These are phyloP conservation scores for Beauveria sp. DNA, from an alignment of 2,329 filamentous ascomycete genomes.

Conservation along the genomic window DNA sequence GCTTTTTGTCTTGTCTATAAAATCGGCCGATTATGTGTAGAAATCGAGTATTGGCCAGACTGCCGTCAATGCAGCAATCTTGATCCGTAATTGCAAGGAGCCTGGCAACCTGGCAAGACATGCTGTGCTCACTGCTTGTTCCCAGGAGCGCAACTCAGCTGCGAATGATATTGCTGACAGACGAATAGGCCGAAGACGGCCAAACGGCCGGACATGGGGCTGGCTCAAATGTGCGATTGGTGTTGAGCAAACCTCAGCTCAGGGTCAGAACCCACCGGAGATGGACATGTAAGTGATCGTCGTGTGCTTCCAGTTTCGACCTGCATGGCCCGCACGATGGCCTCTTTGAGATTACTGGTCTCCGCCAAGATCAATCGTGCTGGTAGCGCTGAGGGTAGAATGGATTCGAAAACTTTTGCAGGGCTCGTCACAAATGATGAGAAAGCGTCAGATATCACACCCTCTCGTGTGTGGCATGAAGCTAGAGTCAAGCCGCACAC, in stretches of 20 bases:
- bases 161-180: neutral
- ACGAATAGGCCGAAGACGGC: neutral
- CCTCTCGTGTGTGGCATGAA: neutral
- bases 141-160: neutral
- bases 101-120: neutral
- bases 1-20: neutral
- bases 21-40: neutral
- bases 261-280: conserved; percentile 1
- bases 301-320: conserved; percentile 5
- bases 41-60: neutral
- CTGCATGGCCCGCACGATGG: conserved; percentile 5
- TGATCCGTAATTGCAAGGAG: conserved; percentile 4
- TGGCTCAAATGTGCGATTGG: neutral
- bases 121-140: neutral
- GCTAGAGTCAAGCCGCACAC: neutral
- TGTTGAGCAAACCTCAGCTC: conserved; percentile 3
- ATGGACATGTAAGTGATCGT: conserved; percentile 10
- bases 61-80: neutral
- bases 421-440: conserved; percentile 7
- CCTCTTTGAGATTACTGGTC: conserved; percentile 5
- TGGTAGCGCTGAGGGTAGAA: neutral
- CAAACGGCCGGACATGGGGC: neutral
- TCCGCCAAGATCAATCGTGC: neutral
- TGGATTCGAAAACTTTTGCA: neutral
- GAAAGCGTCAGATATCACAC: conserved; percentile 3